These are phyloP conservation scores for Chalciporus pseudorubinellus DNA, from an alignment of 768 basidiomycete species.

Conservation along the genomic window DNA sequence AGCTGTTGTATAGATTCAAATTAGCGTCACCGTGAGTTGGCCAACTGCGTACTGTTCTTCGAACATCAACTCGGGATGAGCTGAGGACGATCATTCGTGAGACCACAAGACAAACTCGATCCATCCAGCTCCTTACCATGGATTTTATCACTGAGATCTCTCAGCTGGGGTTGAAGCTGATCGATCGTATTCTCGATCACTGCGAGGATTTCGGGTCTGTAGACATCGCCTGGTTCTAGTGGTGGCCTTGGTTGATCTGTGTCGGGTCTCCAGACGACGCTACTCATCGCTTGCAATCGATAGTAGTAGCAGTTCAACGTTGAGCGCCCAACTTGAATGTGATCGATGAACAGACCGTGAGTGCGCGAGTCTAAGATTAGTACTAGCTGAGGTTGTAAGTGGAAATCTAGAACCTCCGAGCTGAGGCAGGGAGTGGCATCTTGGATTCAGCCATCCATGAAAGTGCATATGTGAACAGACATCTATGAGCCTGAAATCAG, in stretches of 20 bases:
- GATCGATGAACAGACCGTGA: background rate
- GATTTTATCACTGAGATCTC: constrained; percentile 67
- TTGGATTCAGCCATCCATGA: too few relatives aligned
- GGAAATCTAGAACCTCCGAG: too few relatives aligned
- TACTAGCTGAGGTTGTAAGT: too few relatives aligned
- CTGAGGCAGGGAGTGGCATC: too few relatives aligned
- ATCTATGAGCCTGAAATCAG: too few relatives aligned
- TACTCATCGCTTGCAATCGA: constrained; percentile 13
- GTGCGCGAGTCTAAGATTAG: background rate
- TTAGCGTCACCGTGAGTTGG: background rate
- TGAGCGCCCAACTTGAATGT: too few relatives aligned
- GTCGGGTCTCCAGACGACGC: constrained; percentile 43
- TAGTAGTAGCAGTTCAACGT: background rate
- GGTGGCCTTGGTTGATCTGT: constrained; percentile 22
- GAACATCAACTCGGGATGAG: constrained; percentile 68
- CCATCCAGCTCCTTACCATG: constrained; percentile 45
- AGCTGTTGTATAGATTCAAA: constrained; percentile 35
- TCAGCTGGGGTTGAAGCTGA: constrained; percentile 53
- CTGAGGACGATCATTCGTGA: constrained; percentile 34
- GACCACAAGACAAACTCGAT: background rate
- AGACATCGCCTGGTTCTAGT: constrained; percentile 36
- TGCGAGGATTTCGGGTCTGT: constrained; percentile 57
- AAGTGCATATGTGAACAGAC: too few relatives aligned
- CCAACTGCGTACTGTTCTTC: constrained; percentile 54
- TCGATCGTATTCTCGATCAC: constrained; percentile 57